Conservation (phyloP, 2,329 filamentous ascomycete species). For the Westerdykella sp. region DNA sequence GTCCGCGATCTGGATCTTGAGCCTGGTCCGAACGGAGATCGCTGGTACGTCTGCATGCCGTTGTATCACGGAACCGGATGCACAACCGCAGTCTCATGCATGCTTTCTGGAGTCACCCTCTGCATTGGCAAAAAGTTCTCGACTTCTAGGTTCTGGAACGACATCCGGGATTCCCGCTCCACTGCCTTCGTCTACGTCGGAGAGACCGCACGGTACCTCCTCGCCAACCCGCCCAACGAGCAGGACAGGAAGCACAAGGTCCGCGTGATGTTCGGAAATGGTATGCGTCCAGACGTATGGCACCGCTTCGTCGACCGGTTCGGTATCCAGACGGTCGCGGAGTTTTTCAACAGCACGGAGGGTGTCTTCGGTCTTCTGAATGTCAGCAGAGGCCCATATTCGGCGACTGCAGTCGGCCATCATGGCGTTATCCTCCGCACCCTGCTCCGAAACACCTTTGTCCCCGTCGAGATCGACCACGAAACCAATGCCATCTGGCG, state of each 20-base stretch:
- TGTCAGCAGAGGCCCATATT: conserved; percentile 54
- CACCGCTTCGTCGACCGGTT: conserved; percentile 58
- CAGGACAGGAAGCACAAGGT: conserved; percentile 56
- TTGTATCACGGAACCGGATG: conserved; percentile 71
- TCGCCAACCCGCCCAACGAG: conserved; percentile 59
- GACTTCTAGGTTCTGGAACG: conserved; percentile 63
- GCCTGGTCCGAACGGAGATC: conserved; percentile 44
- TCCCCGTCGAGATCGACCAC: conserved; percentile 64
- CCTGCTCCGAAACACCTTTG: conserved; percentile 48
- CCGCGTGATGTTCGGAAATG: conserved; percentile 59
- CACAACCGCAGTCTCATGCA: conserved; percentile 51
- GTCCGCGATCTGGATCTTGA: conserved; percentile 33
- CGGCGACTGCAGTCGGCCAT: conserved; percentile 61
- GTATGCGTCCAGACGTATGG: conserved; percentile 65
- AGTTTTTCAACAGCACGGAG: conserved; percentile 76
- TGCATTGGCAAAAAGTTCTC: conserved; percentile 64
- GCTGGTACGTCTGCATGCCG: conserved; percentile 73
- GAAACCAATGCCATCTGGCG: conserved; percentile 61
- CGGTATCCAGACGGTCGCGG: conserved; percentile 55
- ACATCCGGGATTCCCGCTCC: conserved; percentile 60
- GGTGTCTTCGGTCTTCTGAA: conserved; percentile 61
- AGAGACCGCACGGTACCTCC: conserved; percentile 67
- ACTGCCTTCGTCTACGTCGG: conserved; percentile 73
- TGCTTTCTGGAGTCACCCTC: conserved; percentile 52
- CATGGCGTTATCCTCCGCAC: conserved; percentile 58